Base-by-base conservation (phyloP, 257 asterid species). In the Ilex asprella region DNA sequence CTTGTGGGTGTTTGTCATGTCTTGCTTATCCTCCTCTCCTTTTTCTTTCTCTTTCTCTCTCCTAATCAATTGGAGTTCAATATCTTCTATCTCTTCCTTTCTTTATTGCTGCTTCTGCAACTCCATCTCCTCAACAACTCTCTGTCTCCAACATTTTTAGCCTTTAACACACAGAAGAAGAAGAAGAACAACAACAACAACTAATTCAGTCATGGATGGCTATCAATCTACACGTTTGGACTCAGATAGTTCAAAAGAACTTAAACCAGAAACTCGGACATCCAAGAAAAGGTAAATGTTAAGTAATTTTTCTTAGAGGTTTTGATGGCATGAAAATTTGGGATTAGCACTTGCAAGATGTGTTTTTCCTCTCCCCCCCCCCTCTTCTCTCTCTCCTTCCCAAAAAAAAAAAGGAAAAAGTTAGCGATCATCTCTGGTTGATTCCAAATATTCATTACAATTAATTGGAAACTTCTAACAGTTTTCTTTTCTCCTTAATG, bases 281-380 rank as follows among this genome's bases (percentile, higher is more conserved):
- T 60, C 81, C 67, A 86, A 84, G 81, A 78, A 76, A 75, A 86
- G 95, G 81, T 73, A 55, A 59, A 13, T 56, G 41, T 56, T 30
- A 41, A 59, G 30, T 52, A 13, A 68, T 59, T 41, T 3, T 35
- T 4, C 10, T 13, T 13, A 6, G 30, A 6, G 16, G 35, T 2
- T 58, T 10, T 7, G 10, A 14, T 21, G 55, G 52, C 7, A 30
- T n/a, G 58, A 16, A 50, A 29, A 29, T 43, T 10, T 35, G 5
- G 66, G 30, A 46, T 59, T 55, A 53, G 27, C 1, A 35, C 41
- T 35, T 35, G 41, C 7, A 35, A 35, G 30, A 53, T 21, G 27
- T 15, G 30, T 53, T 10, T 46, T 2, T 0, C 27, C 27, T 1
- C 27, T 21, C 27, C 27, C 27, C 27, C 27, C 27, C 27, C 27